Percentiles rank a stretch among this genome's conserved stretches.
Evolutionary conservation across 148 eudicot genomes (phyloP).

Genomic region (Rhododendron vialii): DNA sequence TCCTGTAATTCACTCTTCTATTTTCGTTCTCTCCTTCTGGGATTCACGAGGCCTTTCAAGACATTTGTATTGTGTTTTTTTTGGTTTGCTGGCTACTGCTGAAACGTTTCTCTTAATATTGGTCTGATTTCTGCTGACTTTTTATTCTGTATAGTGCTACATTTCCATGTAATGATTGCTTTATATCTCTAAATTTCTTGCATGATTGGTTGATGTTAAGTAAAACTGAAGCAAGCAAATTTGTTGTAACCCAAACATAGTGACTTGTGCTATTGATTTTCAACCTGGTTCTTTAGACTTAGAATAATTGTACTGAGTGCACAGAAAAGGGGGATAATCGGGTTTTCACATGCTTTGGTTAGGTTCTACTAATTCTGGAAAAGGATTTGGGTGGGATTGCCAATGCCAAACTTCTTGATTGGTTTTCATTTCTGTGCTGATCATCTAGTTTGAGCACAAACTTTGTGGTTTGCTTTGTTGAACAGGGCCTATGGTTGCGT

Average conservation of each 20-base stretch:
- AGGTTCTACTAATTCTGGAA: not conserved
- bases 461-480: slow-evolving; percentile 18
- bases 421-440: slow-evolving; percentile 1
- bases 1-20: not conserved
- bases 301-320: not conserved
- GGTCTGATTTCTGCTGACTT: not conserved
- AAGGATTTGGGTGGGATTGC: not conserved
- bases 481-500: slow-evolving; percentile 94
- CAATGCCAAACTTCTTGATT: slow-evolving; percentile 2
- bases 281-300: not conserved
- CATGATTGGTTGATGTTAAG: not conserved
- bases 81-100: not conserved
- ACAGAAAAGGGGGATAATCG: not conserved
- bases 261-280: not conserved
- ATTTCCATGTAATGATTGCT: not conserved
- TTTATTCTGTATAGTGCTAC: not conserved
- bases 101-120: not conserved
- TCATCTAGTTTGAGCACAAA: slow-evolving; percentile 4
- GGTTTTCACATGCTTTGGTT: not conserved
- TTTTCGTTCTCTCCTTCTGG: not conserved
- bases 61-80: not conserved
- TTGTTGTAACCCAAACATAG: not conserved
- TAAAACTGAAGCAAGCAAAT: not conserved
- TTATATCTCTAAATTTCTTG: not conserved
- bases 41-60: not conserved